Evolutionary conservation across 1,284 basidiomycete genomes (phyloP).

Genomic region (Rhizoctonia solani): DNA sequence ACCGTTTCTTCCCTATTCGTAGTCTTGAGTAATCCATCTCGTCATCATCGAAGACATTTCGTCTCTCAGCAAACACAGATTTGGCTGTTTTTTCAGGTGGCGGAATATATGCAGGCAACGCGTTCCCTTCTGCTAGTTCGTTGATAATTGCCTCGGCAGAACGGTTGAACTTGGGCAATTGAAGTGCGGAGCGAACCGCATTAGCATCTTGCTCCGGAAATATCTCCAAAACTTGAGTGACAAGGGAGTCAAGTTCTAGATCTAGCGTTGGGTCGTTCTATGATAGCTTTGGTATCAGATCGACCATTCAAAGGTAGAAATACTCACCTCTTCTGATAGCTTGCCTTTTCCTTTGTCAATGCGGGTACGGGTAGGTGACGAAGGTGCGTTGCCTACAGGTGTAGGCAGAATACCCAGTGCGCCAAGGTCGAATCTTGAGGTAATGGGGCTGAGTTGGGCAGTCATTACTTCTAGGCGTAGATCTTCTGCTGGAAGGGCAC

Average conservation of each 20-base stretch:
- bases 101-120: background rate
- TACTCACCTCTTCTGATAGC: background rate
- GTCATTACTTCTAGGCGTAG: constrained; percentile 11
- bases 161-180: constrained; percentile 37
- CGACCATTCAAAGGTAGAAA: background rate
- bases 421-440: constrained; percentile 18
- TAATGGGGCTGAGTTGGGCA: constrained; percentile 3
- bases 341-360: constrained; percentile 34
- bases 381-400: background rate
- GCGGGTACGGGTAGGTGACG: background rate
- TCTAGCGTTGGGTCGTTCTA: constrained; percentile 14
- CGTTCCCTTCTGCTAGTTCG: constrained; percentile 40
- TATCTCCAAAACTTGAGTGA: constrained; percentile 42
- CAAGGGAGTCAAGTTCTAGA: constrained; percentile 31
- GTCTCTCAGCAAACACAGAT: constrained; percentile 16
- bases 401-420: background rate
- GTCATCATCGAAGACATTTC: constrained; percentile 74
- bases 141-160: constrained; percentile 39
- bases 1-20: constrained; percentile 66
- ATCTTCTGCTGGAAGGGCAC: background rate
- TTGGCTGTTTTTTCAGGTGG: background rate
- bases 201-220: constrained; percentile 40
- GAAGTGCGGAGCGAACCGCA: constrained; percentile 40
- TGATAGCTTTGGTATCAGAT: background rate
- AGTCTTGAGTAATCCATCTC: constrained; percentile 64